A percentile compares a stretch with the other conserved stretches of the same genome.
Conservation (phyloP, 257 asterid genomes). For the Penstemon eatonii region DNA sequence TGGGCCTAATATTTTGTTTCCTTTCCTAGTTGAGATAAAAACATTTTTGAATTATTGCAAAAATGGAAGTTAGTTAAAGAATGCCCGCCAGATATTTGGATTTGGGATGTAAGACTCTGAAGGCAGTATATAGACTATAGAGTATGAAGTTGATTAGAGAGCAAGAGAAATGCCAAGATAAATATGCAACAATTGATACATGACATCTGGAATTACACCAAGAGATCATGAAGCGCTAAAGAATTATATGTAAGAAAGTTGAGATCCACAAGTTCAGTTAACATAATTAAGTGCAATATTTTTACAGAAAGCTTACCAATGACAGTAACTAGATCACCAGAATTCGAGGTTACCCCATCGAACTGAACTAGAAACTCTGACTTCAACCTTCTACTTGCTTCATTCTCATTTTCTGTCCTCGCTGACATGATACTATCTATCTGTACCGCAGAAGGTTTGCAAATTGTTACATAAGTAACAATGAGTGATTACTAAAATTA, state of each 20-base stretch:
- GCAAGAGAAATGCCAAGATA: conserved; percentile 3
- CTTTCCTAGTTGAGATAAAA: conserved; percentile 1
- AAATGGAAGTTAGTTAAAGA: background rate
- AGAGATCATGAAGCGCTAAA: conserved; percentile 17
- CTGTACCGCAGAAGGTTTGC: conserved; percentile 42
- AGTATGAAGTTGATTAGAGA: conserved; percentile 11
- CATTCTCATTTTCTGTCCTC: conserved; percentile 88
- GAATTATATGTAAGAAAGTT: conserved; percentile 5
- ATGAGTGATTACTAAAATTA: conserved; percentile 10
- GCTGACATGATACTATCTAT: conserved; percentile 98
- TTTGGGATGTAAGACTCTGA: background rate
- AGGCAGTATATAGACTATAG: background rate
- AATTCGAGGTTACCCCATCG: conserved; percentile 88
- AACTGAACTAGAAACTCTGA: conserved; percentile 95
- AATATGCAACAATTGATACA: background rate
- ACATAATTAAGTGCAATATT: conserved; percentile 22
- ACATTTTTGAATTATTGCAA: background rate
- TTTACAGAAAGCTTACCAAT: conserved; percentile 60
- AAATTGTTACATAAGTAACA: conserved; percentile 19
- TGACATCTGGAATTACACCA: conserved; percentile 18
- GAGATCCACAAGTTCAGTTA: conserved; percentile 18
- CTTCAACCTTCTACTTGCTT: conserved; percentile 97
- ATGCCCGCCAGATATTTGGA: background rate
- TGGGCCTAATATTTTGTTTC: background rate
- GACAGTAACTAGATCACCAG: conserved; percentile 82